Base-by-base conservation (phyloP, 257 asterid species). In the Dorcoceras hygrometricum region DNA sequence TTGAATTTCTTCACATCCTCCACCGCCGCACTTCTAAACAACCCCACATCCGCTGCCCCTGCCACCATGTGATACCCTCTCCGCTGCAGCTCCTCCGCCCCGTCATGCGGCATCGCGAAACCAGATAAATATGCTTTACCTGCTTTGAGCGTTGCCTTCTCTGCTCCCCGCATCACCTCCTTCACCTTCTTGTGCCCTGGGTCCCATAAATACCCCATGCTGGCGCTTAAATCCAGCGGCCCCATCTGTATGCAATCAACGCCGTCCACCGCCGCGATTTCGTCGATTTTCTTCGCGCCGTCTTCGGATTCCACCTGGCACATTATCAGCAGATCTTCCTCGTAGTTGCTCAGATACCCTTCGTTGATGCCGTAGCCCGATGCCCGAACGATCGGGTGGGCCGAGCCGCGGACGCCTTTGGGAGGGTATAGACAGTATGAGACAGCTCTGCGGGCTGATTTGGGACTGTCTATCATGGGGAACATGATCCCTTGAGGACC, bases 401-500 rank as follows among this genome's bases (percentile, higher is more conserved):
- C 86, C 3, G 86, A 81, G 23, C 86, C 86, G 4, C 86, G 81
- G 55, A 78, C 23, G 4, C 86, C 86, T 3, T 55, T 73, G 4
- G 83, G 83, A 1, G 86, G 86, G n/a, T 73, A 81, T 1, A 79
- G 79, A 23, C 83, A 78, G 43, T 70, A 78, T 0, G 86, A 76
- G 8, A 78, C 83, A 0, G 83, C 86, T 23, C 71, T 76, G 8
- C 78, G 74, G 16, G 86, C 86, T 2, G 70, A 67, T 66, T 81
- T 73, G 4, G 83, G 71, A 28, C 75, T n/a, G 34, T 81, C 86
- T 10, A 81, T 78, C 86, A 81, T 81, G 36, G 86, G 86, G 59
- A 81, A 81, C 86, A 81, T 81, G 20, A 81, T 81, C 0, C 86
- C 86, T 32, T 81, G 77, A 3, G 86, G 86, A 16, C 86, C 86